Percentiles rank a stretch among this genome's conserved stretches.
Conservation (phyloP, 2,329 filamentous ascomycete species). For the Colletotrichum sublineola region DNA sequence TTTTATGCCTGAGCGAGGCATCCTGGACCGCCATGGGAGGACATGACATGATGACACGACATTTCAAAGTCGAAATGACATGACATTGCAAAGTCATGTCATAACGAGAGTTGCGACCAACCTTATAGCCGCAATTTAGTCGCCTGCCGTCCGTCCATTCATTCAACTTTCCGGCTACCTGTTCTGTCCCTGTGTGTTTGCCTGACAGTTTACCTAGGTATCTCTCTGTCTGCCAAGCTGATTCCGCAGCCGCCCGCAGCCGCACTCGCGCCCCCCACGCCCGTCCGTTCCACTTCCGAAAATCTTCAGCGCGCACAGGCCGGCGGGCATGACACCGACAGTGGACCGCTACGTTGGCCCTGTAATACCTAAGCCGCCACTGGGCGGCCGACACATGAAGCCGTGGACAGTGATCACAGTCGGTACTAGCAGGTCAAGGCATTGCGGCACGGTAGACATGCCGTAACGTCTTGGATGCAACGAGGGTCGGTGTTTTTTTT, state of each 20-base stretch:
- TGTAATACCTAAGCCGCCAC: no score
- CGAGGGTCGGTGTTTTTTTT: neutral
- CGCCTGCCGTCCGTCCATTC: neutral
- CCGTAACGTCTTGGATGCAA: neutral
- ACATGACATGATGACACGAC: neutral
- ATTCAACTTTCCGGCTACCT: neutral
- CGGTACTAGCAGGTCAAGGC: neutral
- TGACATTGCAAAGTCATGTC: neutral
- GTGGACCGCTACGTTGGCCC: no score
- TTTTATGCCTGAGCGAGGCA: neutral
- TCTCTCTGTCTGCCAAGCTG: neutral
- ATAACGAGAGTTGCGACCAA: neutral
- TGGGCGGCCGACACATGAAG: no score
- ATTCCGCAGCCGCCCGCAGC: conserved; percentile 15
- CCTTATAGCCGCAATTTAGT: neutral
- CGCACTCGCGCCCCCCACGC: neutral
- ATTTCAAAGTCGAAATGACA: neutral
- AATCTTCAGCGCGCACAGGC: neutral
- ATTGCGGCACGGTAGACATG: neutral
- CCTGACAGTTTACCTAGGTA: neutral
- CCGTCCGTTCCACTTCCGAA: conserved; percentile 4
- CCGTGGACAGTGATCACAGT: neutral
- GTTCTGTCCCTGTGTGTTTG: neutral
- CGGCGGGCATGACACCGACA: neutral
- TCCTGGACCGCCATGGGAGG: neutral